These are phyloP conservation scores for Phoma sp. DNA, from an alignment of 2,329 filamentous ascomycete species.

Conservation along the genomic window DNA sequence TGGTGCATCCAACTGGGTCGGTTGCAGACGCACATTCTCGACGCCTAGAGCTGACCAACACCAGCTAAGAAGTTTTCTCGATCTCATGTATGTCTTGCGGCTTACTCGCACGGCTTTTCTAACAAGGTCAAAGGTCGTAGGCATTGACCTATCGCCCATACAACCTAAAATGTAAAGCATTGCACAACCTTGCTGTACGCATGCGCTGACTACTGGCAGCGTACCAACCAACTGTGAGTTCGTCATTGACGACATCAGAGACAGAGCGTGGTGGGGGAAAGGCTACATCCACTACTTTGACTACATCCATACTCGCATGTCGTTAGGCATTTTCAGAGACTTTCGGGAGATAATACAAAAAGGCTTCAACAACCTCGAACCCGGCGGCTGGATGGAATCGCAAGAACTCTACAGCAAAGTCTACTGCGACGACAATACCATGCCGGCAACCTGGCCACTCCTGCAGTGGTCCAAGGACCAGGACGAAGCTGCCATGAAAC, in stretches of 20 bases:
- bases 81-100: conserved; percentile 34
- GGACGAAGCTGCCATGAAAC: conserved; percentile 55
- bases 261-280: conserved; percentile 59
- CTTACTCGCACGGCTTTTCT: conserved; percentile 12
- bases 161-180: conserved; percentile 44
- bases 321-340: conserved; percentile 64
- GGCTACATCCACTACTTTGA: conserved; percentile 58
- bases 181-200: not conserved
- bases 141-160: conserved; percentile 52
- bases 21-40: conserved; percentile 13
- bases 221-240: conserved; percentile 77
- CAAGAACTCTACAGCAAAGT: conserved; percentile 53
- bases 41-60: conserved; percentile 25
- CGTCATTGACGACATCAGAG: conserved; percentile 71
- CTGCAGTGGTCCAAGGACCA: conserved; percentile 55
- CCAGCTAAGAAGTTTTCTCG: conserved; percentile 44
- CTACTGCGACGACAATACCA: conserved; percentile 62
- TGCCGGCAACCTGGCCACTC: conserved; percentile 56
- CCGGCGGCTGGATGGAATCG: conserved; percentile 60
- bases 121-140: conserved; percentile 44
- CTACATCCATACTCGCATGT: conserved; percentile 65
- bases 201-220: conserved; percentile 21
- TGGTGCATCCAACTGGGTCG: conserved; percentile 53
- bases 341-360: conserved; percentile 63
- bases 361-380: conserved; percentile 59